Percentiles rank a stretch among this genome's conserved stretches.
Evolutionary conservation across 176 grass and related monocot species (phyloP).

Genomic region (Cenchrus fungigraminus): DNA sequence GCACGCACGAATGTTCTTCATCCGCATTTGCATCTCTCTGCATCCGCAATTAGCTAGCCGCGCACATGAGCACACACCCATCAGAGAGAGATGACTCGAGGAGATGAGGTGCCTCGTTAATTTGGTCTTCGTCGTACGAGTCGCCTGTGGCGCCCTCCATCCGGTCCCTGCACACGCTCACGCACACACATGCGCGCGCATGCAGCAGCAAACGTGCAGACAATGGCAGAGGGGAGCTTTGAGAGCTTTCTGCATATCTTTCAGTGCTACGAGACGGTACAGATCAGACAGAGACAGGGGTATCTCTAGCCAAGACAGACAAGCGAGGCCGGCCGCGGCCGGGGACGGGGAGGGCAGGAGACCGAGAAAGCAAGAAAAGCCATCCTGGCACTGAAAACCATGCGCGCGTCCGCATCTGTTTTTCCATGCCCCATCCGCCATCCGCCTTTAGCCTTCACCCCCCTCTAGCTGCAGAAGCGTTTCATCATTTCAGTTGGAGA

Average conservation of each 20-base stretch:
- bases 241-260: slow-evolving; percentile 54
- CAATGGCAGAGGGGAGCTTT: slow-evolving; percentile 21
- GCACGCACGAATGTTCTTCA: slow-evolving; percentile 25
- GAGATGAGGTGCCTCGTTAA: not conserved
- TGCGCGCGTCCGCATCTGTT: slow-evolving; percentile 44
- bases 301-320: slow-evolving; percentile 46
- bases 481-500: slow-evolving; percentile 51
- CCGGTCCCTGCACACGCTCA: not conserved
- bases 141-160: slow-evolving; percentile 7
- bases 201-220: slow-evolving; percentile 7
- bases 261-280: slow-evolving; percentile 52
- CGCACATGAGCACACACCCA: no score
- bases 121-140: slow-evolving; percentile 27
- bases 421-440: slow-evolving; percentile 51
- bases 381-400: slow-evolving; percentile 69
- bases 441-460: not conserved
- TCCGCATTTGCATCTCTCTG: not conserved
- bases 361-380: slow-evolving; percentile 4
- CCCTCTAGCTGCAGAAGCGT: not conserved
- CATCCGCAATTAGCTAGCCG: no score
- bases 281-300: slow-evolving; percentile 24
- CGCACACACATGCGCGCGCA: slow-evolving; percentile 25
- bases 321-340: not conserved
- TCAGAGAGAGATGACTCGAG: not conserved
- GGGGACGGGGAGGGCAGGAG: not conserved